These are phyloP conservation scores for Sechiopsis laciniata DNA, from an alignment of 306 rosid species.

Conservation along the genomic window DNA sequence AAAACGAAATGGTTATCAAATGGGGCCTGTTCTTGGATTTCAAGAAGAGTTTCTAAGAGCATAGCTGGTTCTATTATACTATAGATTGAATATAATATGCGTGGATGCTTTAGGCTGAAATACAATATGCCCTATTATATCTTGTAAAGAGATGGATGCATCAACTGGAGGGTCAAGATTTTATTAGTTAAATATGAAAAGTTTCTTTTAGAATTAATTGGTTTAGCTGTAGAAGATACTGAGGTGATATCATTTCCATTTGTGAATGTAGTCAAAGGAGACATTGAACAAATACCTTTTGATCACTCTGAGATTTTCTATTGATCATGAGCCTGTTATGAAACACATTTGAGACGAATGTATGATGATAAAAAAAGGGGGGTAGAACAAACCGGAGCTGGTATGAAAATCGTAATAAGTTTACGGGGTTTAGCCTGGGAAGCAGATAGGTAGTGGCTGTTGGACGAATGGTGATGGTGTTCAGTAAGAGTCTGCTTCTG, in stretches of 20 bases:
- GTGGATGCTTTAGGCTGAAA: background rate
- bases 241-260: background rate
- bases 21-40: background rate
- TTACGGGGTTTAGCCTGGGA: no score
- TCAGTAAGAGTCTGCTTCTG: background rate
- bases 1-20: no score
- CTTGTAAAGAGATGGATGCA: background rate
- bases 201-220: background rate
- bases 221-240: background rate
- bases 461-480: background rate
- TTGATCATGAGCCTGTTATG: background rate
- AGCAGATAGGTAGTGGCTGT: background rate
- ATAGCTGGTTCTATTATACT: no score
- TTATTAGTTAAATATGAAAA: background rate
- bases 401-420: constrained; percentile 5
- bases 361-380: background rate
- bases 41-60: background rate
- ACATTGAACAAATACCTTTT: background rate
- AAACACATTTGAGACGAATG: background rate
- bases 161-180: background rate
- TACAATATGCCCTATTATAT: background rate
- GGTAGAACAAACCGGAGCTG: background rate
- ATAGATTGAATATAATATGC: background rate
- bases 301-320: constrained; percentile 3
- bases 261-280: background rate